phyloP scores from a whole-genome alignment of 441 rosid species.

The Populus tomentosa region DNA sequence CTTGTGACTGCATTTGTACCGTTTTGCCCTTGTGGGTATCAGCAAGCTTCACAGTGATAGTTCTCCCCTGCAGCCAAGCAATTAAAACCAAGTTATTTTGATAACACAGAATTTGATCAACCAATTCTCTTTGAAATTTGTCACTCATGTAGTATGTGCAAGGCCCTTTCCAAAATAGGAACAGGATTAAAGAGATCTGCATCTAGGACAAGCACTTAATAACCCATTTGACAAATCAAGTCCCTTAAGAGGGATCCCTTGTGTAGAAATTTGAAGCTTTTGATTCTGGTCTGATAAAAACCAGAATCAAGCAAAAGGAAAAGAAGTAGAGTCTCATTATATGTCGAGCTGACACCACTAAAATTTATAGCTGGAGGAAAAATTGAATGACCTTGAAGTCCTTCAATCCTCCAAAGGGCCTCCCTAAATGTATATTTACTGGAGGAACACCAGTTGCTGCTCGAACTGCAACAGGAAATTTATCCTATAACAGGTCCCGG shows the following conservation, averaged over 20 bases:
- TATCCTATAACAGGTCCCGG: not conserved
- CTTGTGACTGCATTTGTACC: constrained; percentile 26
- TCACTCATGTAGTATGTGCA: not conserved
- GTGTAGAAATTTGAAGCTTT: not conserved
- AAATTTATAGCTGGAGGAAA: not conserved
- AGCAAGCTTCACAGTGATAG: constrained; percentile 51
- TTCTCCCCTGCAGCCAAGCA: constrained; percentile 35
- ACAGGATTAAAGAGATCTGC: not conserved
- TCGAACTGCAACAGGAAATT: not conserved
- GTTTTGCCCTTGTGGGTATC: constrained; percentile 47
- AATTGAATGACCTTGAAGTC: not conserved
- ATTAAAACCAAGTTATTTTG: not conserved
- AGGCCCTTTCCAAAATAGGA: too few species aligned
- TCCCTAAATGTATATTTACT: not conserved
- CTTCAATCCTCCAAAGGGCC: not conserved
- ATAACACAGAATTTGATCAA: not conserved
- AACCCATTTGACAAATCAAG: not conserved
- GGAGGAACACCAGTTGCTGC: not conserved
- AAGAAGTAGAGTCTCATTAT: not conserved
- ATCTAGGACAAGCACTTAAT: not conserved
- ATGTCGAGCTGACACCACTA: not conserved
- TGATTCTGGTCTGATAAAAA: not conserved
- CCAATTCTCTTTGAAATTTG: not conserved
- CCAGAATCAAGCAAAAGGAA: too few species aligned
- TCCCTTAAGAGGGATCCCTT: not conserved